Conservation (phyloP, 1,139 yeast species). For the Diutina sp. region DNA sequence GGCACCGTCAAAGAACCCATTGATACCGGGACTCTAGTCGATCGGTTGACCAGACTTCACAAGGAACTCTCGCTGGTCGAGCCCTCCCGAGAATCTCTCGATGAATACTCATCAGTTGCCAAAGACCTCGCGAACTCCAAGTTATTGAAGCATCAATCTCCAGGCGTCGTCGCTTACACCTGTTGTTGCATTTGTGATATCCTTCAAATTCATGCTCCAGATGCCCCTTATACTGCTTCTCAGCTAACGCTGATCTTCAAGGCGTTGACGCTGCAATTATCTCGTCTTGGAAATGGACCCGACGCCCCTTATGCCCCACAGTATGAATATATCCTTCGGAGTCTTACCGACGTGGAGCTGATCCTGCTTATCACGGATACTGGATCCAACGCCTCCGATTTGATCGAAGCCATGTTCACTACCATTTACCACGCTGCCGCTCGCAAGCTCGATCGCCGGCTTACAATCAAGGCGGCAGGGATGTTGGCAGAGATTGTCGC, state of each 20-base stretch:
- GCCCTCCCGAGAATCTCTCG: neutral
- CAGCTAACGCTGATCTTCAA: slow-evolving; percentile 54
- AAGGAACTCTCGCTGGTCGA: neutral
- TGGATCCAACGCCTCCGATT: slow-evolving; percentile 37
- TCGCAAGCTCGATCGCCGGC: slow-evolving; percentile 22
- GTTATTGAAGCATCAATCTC: slow-evolving; percentile 46
- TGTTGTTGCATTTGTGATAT: slow-evolving; percentile 73
- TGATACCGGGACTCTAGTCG: neutral
- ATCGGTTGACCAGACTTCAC: neutral
- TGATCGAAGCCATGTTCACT: slow-evolving; percentile 46
- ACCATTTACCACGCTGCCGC: slow-evolving; percentile 45
- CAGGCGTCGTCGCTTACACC: slow-evolving; percentile 58
- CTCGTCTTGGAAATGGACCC: slow-evolving; percentile 45
- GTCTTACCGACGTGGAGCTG: slow-evolving; percentile 70
- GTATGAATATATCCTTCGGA: slow-evolving; percentile 52
- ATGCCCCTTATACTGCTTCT: slow-evolving; percentile 69
- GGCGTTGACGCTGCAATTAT: slow-evolving; percentile 28
- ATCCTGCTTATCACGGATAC: slow-evolving; percentile 68
- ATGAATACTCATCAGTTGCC: slow-evolving; percentile 24
- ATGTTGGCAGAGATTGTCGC: slow-evolving; percentile 66
- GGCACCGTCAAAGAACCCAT: neutral
- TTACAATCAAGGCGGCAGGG: slow-evolving; percentile 52
- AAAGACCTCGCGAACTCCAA: slow-evolving; percentile 45
- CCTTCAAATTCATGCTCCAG: slow-evolving; percentile 72
- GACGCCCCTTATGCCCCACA: slow-evolving; percentile 54